Conservation (phyloP, 2,329 filamentous ascomycete genomes). For the Verticillium isaacii region DNA sequence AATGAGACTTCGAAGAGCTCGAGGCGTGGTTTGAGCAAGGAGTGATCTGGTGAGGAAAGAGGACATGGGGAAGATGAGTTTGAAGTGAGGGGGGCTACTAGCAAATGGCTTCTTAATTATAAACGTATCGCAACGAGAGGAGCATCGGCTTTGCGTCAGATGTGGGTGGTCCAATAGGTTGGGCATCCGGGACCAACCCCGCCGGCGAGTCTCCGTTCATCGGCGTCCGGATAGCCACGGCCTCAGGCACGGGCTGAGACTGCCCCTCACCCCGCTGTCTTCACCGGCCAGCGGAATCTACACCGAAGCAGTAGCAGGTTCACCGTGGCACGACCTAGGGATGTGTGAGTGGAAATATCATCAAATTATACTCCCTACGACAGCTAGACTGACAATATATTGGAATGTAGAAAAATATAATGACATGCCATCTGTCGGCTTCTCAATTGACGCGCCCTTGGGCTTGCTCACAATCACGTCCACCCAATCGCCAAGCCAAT, state of each 20-base stretch:
- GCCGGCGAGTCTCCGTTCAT: slow-evolving; percentile 1
- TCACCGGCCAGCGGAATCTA: not conserved
- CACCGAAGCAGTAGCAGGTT: not conserved
- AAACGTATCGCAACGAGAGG: not conserved
- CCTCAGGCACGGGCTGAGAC: not conserved
- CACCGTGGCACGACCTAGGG: too few species aligned
- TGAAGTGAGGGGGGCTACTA: not conserved
- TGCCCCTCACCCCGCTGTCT: not conserved
- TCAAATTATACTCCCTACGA: too few species aligned
- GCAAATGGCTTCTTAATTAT: not conserved
- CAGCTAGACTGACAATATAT: too few species aligned
- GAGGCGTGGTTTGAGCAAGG: slow-evolving; percentile 1
- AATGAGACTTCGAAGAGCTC: not conserved
- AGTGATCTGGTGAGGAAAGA: slow-evolving; percentile 11
- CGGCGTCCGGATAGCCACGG: not conserved
- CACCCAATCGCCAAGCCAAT: too few species aligned
- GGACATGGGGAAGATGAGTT: slow-evolving; percentile 7
- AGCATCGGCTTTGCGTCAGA: not conserved
- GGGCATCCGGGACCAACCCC: not conserved
- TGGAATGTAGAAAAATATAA: too few species aligned
- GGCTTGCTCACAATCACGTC: too few species aligned
- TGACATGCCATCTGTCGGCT: too few species aligned
- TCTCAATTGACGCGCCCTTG: too few species aligned
- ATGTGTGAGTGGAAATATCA: too few species aligned
- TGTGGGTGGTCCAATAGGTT: not conserved